phyloP scores from a whole-genome alignment of 805 yeast species.

The Kodamaea lidongshanica region DNA sequence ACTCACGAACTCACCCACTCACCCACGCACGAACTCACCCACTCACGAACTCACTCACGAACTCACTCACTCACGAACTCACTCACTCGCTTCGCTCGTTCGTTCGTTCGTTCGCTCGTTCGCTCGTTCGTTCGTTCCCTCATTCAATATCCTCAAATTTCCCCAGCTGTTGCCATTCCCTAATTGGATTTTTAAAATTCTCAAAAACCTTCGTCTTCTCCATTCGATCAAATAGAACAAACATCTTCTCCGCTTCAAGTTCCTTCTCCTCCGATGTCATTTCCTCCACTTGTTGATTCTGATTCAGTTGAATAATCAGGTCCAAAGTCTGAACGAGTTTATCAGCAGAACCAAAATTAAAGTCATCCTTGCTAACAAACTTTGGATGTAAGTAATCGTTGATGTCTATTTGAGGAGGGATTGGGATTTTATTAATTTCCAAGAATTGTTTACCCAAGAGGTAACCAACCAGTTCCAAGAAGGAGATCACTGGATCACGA shows the following conservation, averaged over 20 bases:
- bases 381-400: conserved; percentile 10
- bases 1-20: too few relatives aligned
- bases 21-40: too few relatives aligned
- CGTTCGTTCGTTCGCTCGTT: too few relatives aligned
- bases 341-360: conserved; percentile 1
- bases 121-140: too few relatives aligned
- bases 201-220: conserved; percentile 31
- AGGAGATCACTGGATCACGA: conserved; percentile 7
- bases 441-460: conserved; percentile 13
- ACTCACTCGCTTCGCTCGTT: too few relatives aligned
- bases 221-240: conserved; percentile 36
- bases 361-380: conserved; percentile 9
- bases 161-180: conserved; percentile 31
- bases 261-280: conserved; percentile 40
- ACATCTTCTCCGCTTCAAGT: conserved; percentile 39
- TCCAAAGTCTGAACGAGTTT: conserved; percentile 1
- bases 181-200: conserved; percentile 33
- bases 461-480: conserved; percentile 20
- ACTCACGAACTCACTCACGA: too few relatives aligned
- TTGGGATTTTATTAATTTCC: conserved; percentile 8
- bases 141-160: conserved; percentile 20
- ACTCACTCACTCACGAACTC: too few relatives aligned
- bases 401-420: conserved; percentile 15
- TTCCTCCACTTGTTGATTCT: conserved; percentile 7
- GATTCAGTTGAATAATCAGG: conserved; percentile 3